phyloP scores from a whole-genome alignment of 768 basidiomycete species.

The Rhizopogon salebrosus region DNA sequence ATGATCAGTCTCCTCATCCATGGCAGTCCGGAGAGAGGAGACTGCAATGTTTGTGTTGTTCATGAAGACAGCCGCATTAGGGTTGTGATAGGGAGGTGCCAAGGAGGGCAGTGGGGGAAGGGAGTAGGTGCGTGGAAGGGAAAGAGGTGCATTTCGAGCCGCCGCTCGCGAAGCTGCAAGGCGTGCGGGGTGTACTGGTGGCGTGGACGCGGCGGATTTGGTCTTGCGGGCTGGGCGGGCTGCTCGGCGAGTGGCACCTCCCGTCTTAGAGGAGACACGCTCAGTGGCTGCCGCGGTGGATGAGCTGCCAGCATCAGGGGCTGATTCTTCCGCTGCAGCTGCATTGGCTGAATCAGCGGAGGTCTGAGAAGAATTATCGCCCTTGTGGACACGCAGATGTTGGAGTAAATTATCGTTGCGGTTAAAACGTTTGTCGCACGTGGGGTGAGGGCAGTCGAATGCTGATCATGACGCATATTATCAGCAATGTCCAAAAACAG shows the following conservation, averaged over 20 bases:
- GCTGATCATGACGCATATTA: slow-evolving; percentile 39
- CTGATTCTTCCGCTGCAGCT: slow-evolving; percentile 19
- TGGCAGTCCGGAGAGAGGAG: slow-evolving; percentile 29
- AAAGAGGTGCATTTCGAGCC: slow-evolving; percentile 23
- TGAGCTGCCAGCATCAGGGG: slow-evolving; percentile 12
- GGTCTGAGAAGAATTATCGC: slow-evolving; percentile 29
- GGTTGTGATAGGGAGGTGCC: slow-evolving; percentile 21
- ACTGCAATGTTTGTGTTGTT: slow-evolving; percentile 32
- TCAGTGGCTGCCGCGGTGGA: slow-evolving; percentile 10
- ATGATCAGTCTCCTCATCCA: slow-evolving; percentile 25
- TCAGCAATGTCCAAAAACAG: slow-evolving; percentile 10
- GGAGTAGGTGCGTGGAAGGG: slow-evolving; percentile 29
- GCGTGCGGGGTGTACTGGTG: slow-evolving; percentile 28
- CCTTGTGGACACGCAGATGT: slow-evolving; percentile 68
- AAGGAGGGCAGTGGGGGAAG: slow-evolving; percentile 27
- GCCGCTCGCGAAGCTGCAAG: slow-evolving; percentile 27
- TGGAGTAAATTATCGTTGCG: slow-evolving; percentile 78
- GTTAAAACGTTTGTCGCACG: slow-evolving; percentile 71
- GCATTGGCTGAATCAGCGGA: slow-evolving; percentile 25
- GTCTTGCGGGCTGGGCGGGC: slow-evolving; percentile 28
- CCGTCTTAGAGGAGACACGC: slow-evolving; percentile 16
- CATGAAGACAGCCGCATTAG: slow-evolving; percentile 24
- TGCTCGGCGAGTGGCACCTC: slow-evolving; percentile 18
- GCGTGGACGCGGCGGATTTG: slow-evolving; percentile 31
- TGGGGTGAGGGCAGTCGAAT: slow-evolving; percentile 61